Percentiles rank a stretch among this genome's conserved stretches.
Evolutionary conservation across 768 basidiomycete species (phyloP).

Genomic region (Sutorius australiensis): DNA sequence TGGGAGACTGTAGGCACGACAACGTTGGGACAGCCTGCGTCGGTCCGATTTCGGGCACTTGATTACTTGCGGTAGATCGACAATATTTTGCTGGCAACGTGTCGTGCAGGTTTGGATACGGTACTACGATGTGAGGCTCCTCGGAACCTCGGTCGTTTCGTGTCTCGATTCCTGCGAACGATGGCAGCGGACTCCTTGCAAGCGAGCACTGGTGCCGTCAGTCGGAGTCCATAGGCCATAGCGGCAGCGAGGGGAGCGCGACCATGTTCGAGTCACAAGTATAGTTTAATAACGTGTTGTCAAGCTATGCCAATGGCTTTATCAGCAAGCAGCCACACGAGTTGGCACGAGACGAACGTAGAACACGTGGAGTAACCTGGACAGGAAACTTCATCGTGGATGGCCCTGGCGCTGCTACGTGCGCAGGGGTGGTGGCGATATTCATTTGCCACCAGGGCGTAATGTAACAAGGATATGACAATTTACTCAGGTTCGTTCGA

Average conservation of each 20-base stretch:
- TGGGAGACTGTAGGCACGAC: constrained; percentile 7
- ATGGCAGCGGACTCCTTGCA: not conserved
- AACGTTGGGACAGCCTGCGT: not conserved
- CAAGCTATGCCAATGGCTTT: not conserved
- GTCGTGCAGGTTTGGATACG: not conserved
- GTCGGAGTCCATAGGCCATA: not conserved
- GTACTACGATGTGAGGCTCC: not conserved
- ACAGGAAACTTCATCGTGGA: not conserved
- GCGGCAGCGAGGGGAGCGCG: not conserved
- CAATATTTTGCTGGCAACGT: not conserved
- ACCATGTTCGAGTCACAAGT: not conserved
- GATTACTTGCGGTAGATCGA: constrained; percentile 1
- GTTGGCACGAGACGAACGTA: not conserved
- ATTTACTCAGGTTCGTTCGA: not conserved
- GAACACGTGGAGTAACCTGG: not conserved
- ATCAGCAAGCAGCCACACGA: not conserved
- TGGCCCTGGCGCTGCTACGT: constrained; percentile 3
- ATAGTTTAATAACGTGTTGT: not conserved
- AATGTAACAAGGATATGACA: not conserved
- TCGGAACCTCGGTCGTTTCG: constrained; percentile 12
- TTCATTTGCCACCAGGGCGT: not conserved
- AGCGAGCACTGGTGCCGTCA: not conserved
- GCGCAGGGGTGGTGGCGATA: not conserved
- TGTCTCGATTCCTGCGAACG: not conserved
- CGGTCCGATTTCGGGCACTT: not conserved